phyloP scores from a whole-genome alignment of 805 yeast genomes.

The Cyberlindnera misumaiensis region DNA sequence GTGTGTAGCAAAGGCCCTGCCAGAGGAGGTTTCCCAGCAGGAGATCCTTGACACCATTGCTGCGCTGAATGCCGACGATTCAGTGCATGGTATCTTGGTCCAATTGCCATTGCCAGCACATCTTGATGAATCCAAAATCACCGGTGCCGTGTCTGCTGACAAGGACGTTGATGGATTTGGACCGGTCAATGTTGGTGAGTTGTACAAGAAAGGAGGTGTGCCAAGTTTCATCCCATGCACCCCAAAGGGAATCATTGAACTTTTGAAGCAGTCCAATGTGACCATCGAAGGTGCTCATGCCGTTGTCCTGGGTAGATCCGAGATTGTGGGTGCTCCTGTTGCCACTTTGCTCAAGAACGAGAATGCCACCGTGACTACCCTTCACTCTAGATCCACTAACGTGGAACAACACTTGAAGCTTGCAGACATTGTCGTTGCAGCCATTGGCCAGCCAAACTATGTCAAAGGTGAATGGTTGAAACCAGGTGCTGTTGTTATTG shows the following conservation, averaged over 20 bases:
- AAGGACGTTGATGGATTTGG: slow-evolving; percentile 98
- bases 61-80: slow-evolving; percentile 61
- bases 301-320: slow-evolving; percentile 91
- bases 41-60: slow-evolving; percentile 54
- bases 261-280: slow-evolving; percentile 65
- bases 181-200: slow-evolving; percentile 81
- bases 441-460: slow-evolving; percentile 80
- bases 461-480: slow-evolving; percentile 88
- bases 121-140: slow-evolving; percentile 70
- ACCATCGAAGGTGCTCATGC: slow-evolving; percentile 72
- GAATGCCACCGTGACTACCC: slow-evolving; percentile 74
- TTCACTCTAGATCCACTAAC: slow-evolving; percentile 69
- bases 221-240: slow-evolving; percentile 91
- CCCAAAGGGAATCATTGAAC: slow-evolving; percentile 84
- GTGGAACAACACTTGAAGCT: slow-evolving; percentile 48
- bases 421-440: slow-evolving; percentile 89
- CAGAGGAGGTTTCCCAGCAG: slow-evolving; percentile 53
- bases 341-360: slow-evolving; percentile 76
- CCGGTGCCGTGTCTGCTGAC: slow-evolving; percentile 70
- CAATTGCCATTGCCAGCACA: slow-evolving; percentile 86
- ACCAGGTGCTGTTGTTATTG: slow-evolving; percentile 77
- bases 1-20: slow-evolving; percentile 59
- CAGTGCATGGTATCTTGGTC: slow-evolving; percentile 80
- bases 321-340: slow-evolving; percentile 93
- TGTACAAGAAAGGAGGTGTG: slow-evolving; percentile 76